Evolutionary conservation across 148 eudicot species (phyloP), one percentile per base, ranked within the genome.

Genomic region (Chenopodium formosanum): DNA sequence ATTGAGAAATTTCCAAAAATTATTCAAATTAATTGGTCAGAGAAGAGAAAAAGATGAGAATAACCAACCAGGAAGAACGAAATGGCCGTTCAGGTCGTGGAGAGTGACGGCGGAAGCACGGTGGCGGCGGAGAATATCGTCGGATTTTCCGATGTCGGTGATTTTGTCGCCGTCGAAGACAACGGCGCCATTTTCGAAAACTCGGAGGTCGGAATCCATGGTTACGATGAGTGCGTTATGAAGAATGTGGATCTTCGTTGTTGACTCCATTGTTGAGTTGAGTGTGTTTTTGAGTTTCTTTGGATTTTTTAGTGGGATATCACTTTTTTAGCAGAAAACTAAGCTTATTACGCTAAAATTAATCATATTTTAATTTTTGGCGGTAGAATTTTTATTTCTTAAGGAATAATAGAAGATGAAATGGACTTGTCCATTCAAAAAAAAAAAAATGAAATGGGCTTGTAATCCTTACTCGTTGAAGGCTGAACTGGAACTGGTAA

Each of bases 211-310:
- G 2, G 91, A 64, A 74, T 94, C 95, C 98, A 93, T 94, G 4
- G 98, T 94, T 9, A 94, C 89, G 67, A 93, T 78, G 70, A 89
- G 56, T 40, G 92, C 91, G 77, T 89, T 90, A 87, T 93, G 89
- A 74, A 93, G 87, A 46, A 84, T 71, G 11, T 23, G 66, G 32
- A 73, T 73, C 17, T 23, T 13, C 13, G 75, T 11, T 22, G 27
- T 22, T 70, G 70, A 70, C 34, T 70, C 75, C 76, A 58, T 71
- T 71, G 31, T 60, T 37, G 32, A 60, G 31, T 60, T 37, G 32
- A 60, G 4, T 31, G 40, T 14, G 40, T 27, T 23, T 68, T 4
- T 31, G 72, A 12, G 25, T 62, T 62, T 7, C 25, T 62, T 1
- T 20, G 66, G 66, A 7, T 7, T 62, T 20, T 14, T 56, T 14